Base-by-base conservation (phyloP, 768 basidiomycete species). In the Kwoniella mangroviensis region DNA sequence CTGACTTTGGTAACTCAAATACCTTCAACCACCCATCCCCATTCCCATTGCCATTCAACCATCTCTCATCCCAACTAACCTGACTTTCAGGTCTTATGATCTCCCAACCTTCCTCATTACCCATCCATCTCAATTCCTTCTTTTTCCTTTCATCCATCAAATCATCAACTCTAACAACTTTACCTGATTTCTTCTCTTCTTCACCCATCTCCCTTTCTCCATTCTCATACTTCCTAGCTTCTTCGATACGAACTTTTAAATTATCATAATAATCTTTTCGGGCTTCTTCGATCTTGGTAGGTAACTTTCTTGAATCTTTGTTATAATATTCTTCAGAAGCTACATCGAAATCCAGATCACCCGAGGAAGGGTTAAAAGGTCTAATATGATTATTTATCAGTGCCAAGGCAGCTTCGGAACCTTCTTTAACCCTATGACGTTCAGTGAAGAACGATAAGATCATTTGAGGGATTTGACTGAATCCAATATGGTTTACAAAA, bases 381-480 rank as follows among this genome's bases (percentile, higher is more conserved):
- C 94, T 88, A 2, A 88, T 89, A 56, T 86, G 76, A 6, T 85
- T 85, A 82, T 86, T 85, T 73, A 97, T 87, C 66, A 98, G 85
- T 56, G 86, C 85, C 79, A 92, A 91, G 0, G 90, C 94, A 12
- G 90, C 90, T 73, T 95, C 89, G 11, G 91, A 90, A 41, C 96
- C 96, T 13, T 87, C 83, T 6, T 84, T 87, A n/a, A 93, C 93
- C 78, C 91, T 89, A 57, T 88, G 85, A 9, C 94, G 89, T 80
- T 92, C 90, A 80, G 93, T 94, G 85, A 97, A 98, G 84, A 94
- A 94, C 72, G 89, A 92, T 88, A 89, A 90, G 57, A 96, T 87
- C 93, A 96, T 95, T 19, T 73, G 72, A 13, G 94, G 94, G 67
- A 96, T 89, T 77, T 92, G 91, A 34, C 86, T 87, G 79, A 95